Percentiles rank a stretch among this genome's conserved stretches.
Evolutionary conservation across 2,329 filamentous ascomycete genomes (phyloP).

Genomic region (Phialophora tarda): DNA sequence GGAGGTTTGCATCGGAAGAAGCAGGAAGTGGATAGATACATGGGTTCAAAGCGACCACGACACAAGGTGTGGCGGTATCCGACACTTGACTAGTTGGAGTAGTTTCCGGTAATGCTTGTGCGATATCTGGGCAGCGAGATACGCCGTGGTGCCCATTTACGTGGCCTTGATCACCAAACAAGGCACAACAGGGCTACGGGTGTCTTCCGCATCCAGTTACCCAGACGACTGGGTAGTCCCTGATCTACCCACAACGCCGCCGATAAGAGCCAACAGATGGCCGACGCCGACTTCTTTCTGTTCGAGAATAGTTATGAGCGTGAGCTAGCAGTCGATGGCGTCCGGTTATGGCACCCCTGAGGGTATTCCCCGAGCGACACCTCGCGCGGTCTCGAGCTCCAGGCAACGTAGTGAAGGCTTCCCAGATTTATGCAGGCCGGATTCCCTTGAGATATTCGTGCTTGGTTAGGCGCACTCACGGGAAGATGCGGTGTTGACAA

Average conservation of each 20-base stretch:
- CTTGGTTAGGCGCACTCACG: neutral
- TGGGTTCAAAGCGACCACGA: slow-evolving; percentile 2
- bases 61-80: slow-evolving; percentile 16
- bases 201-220: neutral
- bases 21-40: slow-evolving; percentile 18
- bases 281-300: slow-evolving; percentile 2
- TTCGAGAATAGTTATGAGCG: slow-evolving; percentile 10
- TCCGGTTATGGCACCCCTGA: slow-evolving; percentile 13
- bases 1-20: slow-evolving; percentile 4
- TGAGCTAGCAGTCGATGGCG: neutral
- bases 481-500: neutral
- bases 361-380: neutral
- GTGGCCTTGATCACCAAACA: slow-evolving; percentile 4
- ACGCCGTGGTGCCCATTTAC: slow-evolving; percentile 9
- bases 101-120: slow-evolving; percentile 12
- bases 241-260: slow-evolving; percentile 10
- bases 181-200: slow-evolving; percentile 1
- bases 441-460: neutral
- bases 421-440: neutral
- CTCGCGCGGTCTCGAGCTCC: neutral
- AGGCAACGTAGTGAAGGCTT: neutral
- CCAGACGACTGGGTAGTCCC: neutral
- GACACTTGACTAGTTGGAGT: slow-evolving; percentile 7
- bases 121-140: slow-evolving; percentile 17
- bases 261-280: neutral